Percentiles rank a stretch among this genome's conserved stretches.
Evolutionary conservation across 495 filamentous ascomycete species (phyloP).

Genomic region (Copromyces sp.): DNA sequence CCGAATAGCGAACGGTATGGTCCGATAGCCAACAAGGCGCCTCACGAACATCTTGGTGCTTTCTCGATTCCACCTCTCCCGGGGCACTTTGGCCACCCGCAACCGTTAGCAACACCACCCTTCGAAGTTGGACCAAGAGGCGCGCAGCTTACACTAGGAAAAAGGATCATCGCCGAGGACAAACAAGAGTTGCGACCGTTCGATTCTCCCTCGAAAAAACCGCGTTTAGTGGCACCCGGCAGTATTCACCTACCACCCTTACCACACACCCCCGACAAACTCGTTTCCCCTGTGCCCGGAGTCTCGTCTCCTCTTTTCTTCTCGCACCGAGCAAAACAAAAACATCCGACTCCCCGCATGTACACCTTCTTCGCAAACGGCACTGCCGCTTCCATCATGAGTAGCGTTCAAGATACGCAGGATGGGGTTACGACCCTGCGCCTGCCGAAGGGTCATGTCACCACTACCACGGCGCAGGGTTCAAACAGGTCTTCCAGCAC

Average conservation of each 20-base stretch:
- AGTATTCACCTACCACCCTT: conserved; percentile 16
- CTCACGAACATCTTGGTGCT: conserved; percentile 1
- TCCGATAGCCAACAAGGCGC: conserved; percentile 7
- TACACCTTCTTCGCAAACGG: conserved; percentile 46
- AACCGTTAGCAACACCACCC: not conserved
- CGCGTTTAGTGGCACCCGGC: conserved; percentile 18
- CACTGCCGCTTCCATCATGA: conserved; percentile 48
- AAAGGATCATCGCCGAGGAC: conserved; percentile 8
- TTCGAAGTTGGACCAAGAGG: not conserved
- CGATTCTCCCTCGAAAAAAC: conserved; percentile 17
- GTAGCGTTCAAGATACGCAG: conserved; percentile 35
- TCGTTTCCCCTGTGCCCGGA: conserved; percentile 15
- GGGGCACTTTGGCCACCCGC: not conserved
- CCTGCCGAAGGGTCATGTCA: conserved; percentile 50
- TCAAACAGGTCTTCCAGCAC: conserved; percentile 40
- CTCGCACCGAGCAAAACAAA: conserved; percentile 35
- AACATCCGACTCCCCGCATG: conserved; percentile 32
- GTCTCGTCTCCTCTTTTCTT: conserved; percentile 48
- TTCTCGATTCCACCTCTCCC: not conserved
- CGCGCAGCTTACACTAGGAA: conserved; percentile 3
- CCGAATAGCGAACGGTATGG: conserved; percentile 16
- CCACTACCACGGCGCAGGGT: conserved; percentile 22
- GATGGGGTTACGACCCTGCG: conserved; percentile 55
- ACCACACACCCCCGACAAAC: conserved; percentile 7
- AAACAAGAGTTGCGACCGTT: conserved; percentile 1